Conservation (phyloP, 2,329 filamentous ascomycete genomes). For the Aspergillus versicolor region DNA sequence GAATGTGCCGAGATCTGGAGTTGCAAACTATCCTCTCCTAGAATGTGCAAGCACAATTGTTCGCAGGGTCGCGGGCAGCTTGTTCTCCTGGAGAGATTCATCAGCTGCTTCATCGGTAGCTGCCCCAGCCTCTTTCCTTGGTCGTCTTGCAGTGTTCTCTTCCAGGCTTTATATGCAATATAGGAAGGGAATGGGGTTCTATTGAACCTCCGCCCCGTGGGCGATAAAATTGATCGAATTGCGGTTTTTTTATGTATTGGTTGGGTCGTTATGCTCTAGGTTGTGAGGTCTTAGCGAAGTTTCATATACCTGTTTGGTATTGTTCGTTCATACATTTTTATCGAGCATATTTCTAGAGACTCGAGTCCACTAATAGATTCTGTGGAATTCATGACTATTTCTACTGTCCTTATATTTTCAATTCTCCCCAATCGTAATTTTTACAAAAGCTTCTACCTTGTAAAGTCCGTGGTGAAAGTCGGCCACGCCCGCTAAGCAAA, state of each 20-base stretch:
- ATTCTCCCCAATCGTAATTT: not conserved
- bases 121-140: slow-evolving; percentile 10
- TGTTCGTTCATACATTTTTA: not conserved
- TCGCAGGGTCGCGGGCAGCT: not conserved
- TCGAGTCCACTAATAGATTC: not conserved
- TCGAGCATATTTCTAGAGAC: not conserved
- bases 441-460: too few relatives aligned
- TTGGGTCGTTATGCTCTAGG: not conserved
- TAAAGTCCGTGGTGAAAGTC: not conserved
- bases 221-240: not conserved
- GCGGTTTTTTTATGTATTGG: not conserved
- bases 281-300: not conserved
- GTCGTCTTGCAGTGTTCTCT: slow-evolving; percentile 17
- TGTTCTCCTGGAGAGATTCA: slow-evolving; percentile 12
- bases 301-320: not conserved
- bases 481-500: not conserved
- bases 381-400: not conserved
- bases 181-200: slow-evolving; percentile 20
- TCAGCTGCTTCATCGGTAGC: slow-evolving; percentile 13
- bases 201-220: slow-evolving; percentile 4
- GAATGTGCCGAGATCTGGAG: not conserved
- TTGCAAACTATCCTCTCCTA: not conserved
- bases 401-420: not conserved
- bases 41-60: not conserved
- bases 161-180: slow-evolving; percentile 14